Percentiles rank a stretch among this genome's conserved stretches.
Evolutionary conservation across 768 basidiomycete species (phyloP).

Genomic region (Suillus plorans): DNA sequence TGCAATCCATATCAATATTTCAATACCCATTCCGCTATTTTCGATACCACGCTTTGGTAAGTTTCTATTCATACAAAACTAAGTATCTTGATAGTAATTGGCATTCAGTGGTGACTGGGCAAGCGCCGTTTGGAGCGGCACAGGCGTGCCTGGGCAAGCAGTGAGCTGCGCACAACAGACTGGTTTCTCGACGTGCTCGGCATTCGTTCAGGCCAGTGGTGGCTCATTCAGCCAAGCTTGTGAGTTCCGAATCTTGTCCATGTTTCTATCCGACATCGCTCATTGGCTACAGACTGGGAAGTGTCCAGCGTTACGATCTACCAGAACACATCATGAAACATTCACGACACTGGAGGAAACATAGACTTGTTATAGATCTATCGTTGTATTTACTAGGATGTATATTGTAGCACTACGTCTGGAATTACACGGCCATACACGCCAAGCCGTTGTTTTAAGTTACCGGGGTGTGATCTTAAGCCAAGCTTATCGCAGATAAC

Average conservation of each 20-base stretch:
- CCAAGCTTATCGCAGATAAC: not conserved
- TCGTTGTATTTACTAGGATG: not conserved
- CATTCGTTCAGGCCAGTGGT: conserved; percentile 74
- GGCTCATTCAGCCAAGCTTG: conserved; percentile 73
- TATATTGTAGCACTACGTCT: not conserved
- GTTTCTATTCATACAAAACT: conserved; percentile 12
- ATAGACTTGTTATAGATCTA: not conserved
- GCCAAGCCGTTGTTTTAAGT: not conserved
- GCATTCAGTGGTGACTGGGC: conserved; percentile 83
- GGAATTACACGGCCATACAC: not conserved
- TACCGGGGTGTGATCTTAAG: not conserved
- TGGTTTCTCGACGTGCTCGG: conserved; percentile 76
- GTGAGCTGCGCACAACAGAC: conserved; percentile 84
- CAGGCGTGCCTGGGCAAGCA: conserved; percentile 81
- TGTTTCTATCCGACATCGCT: conserved; percentile 5
- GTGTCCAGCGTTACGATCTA: conserved; percentile 75
- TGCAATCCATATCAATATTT: conserved; percentile 84
- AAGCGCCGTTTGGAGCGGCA: conserved; percentile 65
- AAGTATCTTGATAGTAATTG: conserved; percentile 7
- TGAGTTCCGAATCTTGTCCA: conserved; percentile 40
- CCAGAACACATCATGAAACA: conserved; percentile 37
- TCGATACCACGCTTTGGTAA: conserved; percentile 85
- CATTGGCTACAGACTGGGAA: conserved; percentile 67
- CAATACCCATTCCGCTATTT: conserved; percentile 71
- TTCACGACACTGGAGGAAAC: not conserved